Base-by-base conservation (phyloP, 2,329 filamentous ascomycete species). In the Colletotrichum tofieldiae region DNA sequence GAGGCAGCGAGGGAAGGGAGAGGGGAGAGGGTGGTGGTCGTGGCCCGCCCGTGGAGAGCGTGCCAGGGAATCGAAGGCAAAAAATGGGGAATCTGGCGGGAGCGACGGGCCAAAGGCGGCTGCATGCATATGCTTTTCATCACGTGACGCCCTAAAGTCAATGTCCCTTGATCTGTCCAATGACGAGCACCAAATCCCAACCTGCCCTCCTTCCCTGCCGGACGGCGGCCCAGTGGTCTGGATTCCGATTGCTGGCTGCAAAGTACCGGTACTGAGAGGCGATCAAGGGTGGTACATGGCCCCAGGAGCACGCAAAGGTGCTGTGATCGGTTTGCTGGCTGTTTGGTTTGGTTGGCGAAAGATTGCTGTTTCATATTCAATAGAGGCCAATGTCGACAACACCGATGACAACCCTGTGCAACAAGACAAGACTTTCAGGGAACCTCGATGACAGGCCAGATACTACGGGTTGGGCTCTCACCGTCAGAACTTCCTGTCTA, bases 51-150 rank as follows among this genome's bases (percentile, higher is more conserved):
- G 62, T 56, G 49, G 35, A 67, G 64, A 68, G 39, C 11, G 54
- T 56, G 35, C 69, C 68, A 68, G 69, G 68, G 69, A 68, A 58
- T 68, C 64, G 29, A 52, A 51, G 55, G 66, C 49, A 72, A 73
- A 69, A 73, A 61, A 60, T 65, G 71, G 71, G 39, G 65, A 65
- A 60, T 35, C 39, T 45, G 20, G 67, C 67, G 71, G 71, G 71
- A 73, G 49, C 67, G 66, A 71, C 71, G 68, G 68, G 64, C 43
- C 67, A 71, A 18, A 68, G 49, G n/a, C 68, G 71, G 71, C 55
- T 73, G 71, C 71, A 71, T 73, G 71, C 71, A 73, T 73, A 45
- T 39, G 54, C 49, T n/a, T 49, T 9, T 7, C 14, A 12, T 73
- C 71, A 73, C 71, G 71, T 73, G 69, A 72, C 14, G 12, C 55